Evolutionary conservation across 2,329 filamentous ascomycete species (phyloP).

Genomic region (Phialophora macrospora): DNA sequence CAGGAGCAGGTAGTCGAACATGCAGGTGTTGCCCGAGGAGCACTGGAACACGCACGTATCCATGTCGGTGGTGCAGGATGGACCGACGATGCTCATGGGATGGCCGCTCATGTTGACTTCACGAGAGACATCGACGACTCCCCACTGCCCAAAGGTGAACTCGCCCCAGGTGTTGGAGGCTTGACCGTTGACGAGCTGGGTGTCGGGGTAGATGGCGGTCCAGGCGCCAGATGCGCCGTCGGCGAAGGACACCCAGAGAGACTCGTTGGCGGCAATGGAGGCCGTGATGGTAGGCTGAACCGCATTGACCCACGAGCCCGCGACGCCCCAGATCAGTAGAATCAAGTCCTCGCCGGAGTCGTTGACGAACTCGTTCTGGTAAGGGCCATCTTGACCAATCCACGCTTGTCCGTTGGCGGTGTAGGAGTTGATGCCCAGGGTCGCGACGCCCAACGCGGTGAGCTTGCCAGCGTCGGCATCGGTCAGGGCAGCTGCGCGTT

Average conservation of each 20-base stretch:
- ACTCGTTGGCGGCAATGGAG: slow-evolving; percentile 27
- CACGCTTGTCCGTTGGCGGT: slow-evolving; percentile 31
- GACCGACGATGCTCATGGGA: slow-evolving; percentile 36
- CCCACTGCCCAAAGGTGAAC: slow-evolving; percentile 37
- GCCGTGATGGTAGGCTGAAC: slow-evolving; percentile 37
- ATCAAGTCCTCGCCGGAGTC: slow-evolving; percentile 36
- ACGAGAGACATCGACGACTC: slow-evolving; percentile 38
- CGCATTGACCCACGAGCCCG: slow-evolving; percentile 39
- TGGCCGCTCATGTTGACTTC: slow-evolving; percentile 41
- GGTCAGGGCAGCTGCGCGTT: slow-evolving; percentile 34
- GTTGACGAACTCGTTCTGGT: slow-evolving; percentile 38
- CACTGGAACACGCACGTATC: slow-evolving; percentile 39
- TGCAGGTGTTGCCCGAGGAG: slow-evolving; percentile 32
- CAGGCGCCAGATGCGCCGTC: slow-evolving; percentile 36
- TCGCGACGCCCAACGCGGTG: slow-evolving; percentile 30
- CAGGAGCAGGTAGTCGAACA: slow-evolving; percentile 33
- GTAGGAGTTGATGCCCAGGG: slow-evolving; percentile 34
- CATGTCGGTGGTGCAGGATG: slow-evolving; percentile 38
- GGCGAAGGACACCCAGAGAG: slow-evolving; percentile 36
- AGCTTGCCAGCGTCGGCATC: slow-evolving; percentile 30
- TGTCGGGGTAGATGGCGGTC: slow-evolving; percentile 36
- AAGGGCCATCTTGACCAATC: slow-evolving; percentile 35
- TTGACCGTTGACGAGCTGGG: slow-evolving; percentile 37
- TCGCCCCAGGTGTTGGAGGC: slow-evolving; percentile 39
- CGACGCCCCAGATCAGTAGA: slow-evolving; percentile 38